Base-by-base conservation (phyloP, 2,329 filamentous ascomycete genomes). In the Dactylellina sp. region DNA sequence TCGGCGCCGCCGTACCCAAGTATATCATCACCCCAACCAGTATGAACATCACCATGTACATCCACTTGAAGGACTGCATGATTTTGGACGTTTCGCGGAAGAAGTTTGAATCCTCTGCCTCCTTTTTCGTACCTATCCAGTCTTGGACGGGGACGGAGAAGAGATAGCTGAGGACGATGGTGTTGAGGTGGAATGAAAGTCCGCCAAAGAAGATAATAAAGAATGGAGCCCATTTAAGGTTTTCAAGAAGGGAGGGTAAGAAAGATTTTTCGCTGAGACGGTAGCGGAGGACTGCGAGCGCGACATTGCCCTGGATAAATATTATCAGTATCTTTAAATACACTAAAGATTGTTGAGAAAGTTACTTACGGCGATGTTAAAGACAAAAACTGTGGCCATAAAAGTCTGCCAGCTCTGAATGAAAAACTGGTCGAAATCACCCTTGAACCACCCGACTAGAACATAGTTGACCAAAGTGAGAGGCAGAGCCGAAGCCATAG, bases 401-500 rank as follows among this genome's bases (percentile, higher is more conserved):
- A 86, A 89, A 72, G 88, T 86, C 76, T 85, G 86, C 83, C 87
- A 91, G 0, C 86, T 88, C 76, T 89, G 87, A 80, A 89, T 83
- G 80, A 91, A 91, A 81, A 87, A 89, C 75, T 88, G 85, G 78
- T 89, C 88, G 46, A 89, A 83, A 59, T 87, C 83, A 35, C 88
- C 89, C 77, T 89, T 88, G 82, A 86, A 90, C 87, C 88, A 91
- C 39, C 90, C 90, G 57, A 91, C 84, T 40, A 90, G 81, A 80
- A 91, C 87, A 81, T 92, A 92, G 81, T 92, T 92, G 68, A 86
- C 81, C 0, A 89, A 78, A 0, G 89, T 90, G 53, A 91, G 83
- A n/a, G 88, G 81, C 83, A 89, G 88, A 1, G 88, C 86, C 0
- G 86, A 86, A 2, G 86, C 89, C 68, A 92, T 87, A 20, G 89